Evolutionary conservation across 192 early-diverging fungal genomes (phyloP), one percentile per base, ranked within the genome.

Genomic region (Mortierella hygrophila): DNA sequence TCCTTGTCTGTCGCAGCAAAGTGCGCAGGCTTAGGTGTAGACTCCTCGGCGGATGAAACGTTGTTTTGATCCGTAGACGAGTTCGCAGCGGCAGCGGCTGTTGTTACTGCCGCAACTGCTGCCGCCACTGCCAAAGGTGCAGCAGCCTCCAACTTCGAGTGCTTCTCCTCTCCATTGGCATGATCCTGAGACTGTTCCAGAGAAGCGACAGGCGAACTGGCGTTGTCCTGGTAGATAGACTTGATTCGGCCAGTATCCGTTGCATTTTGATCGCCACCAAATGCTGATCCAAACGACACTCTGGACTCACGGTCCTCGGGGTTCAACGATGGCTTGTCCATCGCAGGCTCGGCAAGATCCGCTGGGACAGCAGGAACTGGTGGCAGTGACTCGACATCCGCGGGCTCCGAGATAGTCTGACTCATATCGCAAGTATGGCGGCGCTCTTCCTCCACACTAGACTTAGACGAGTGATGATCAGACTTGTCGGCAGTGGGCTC

Each of bases 361-460:
- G 70, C 63, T 7, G 84, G 78, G 9, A 60, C 41, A 23, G n/a
- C 21, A n/a, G 72, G 41, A 26, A 55, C 21, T n/a, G 72, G n/a
- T 41, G 65, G 60, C 2, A 29, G 60, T 16, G n/a, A 26, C 13
- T 65, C 29, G 60, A 29, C 26, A 32, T 7, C 26, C 41, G 40
- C 9, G 3, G 77, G 13, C 13, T 72, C 83, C 6, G 41, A 2
- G 15, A 86, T 35, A 18, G 65, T 63, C 44, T 81, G 79, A 21
- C 78, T 86, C 79, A 85, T 52, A 29, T 85, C 83, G 26, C 83
- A 85, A 11, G 83, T 85, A 37, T 80, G 83, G 37, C 83, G 83
- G 55, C 83, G 83, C 46, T 80, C 83, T 1, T 80, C 83, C 10
- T 85, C 80, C 23, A 46, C 40, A 73, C 65, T 65, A 18, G 41